Conservation (phyloP, 768 basidiomycete genomes). For the Tulasnella sp. region DNA sequence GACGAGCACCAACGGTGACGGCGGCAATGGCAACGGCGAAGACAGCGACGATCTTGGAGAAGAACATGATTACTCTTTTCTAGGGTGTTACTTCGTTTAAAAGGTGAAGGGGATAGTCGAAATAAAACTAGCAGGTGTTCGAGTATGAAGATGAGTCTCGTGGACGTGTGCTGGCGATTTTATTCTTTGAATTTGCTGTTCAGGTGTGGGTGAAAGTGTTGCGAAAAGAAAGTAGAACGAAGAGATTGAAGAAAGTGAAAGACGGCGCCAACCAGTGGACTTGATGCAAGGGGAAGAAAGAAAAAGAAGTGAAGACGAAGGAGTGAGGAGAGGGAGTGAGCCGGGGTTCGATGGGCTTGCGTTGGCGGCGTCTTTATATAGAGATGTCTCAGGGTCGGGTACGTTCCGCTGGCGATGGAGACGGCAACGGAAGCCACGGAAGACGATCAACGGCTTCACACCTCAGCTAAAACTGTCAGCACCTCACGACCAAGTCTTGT, state of each 20-base stretch:
- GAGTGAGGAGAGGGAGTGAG: conserved; percentile 12
- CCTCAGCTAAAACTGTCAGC: not conserved
- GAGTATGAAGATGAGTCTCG: not conserved
- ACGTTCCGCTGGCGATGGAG: not conserved
- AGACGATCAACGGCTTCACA: not conserved
- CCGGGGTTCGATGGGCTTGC: not conserved
- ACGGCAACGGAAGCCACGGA: not conserved
- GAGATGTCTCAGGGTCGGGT: not conserved
- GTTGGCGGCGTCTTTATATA: conserved; percentile 22
- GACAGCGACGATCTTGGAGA: conserved; percentile 24
- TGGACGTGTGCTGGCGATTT: not conserved
- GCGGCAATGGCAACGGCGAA: conserved; percentile 19
- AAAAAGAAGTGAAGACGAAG: not conserved
- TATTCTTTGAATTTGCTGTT: not conserved
- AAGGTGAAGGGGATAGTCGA: conserved; percentile 9
- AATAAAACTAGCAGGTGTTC: conserved; percentile 8
- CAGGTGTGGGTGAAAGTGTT: not conserved
- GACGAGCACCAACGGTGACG: conserved; percentile 18
- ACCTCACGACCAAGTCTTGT: not conserved
- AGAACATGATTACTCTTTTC: conserved; percentile 19
- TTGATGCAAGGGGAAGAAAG: conserved; percentile 18
- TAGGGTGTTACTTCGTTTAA: not conserved
- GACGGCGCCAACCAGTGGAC: conserved; percentile 10
- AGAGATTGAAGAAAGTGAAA: not conserved
- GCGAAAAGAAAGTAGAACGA: conserved; percentile 10